A percentile compares a stretch with the other conserved stretches of the same genome.
These are phyloP conservation scores for Phyllosticta paracitricarpa DNA, from an alignment of 2,329 filamentous ascomycete species.

Conservation along the genomic window DNA sequence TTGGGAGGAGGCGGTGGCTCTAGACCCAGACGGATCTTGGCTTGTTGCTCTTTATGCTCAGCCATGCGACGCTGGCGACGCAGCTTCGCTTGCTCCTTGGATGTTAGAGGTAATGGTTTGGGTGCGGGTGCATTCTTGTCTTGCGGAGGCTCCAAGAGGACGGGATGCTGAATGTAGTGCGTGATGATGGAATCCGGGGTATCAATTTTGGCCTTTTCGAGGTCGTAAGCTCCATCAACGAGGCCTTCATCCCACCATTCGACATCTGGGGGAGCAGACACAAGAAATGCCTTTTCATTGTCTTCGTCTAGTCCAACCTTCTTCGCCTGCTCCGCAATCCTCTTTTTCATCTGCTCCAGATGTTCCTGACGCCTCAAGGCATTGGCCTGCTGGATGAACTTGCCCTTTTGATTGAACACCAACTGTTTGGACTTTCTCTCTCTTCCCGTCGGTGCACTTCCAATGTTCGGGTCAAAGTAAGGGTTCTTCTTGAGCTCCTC, in stretches of 20 bases:
- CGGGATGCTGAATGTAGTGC: slow-evolving; percentile 83
- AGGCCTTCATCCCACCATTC: slow-evolving; percentile 98
- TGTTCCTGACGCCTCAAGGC: slow-evolving; percentile 78
- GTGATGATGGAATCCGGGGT: slow-evolving; percentile 81
- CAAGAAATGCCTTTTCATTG: slow-evolving; percentile 78
- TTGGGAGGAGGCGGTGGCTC: slow-evolving; percentile 87
- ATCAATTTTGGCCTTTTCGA: slow-evolving; percentile 59
- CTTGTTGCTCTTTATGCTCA: slow-evolving; percentile 90
- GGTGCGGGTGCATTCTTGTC: slow-evolving; percentile 68
- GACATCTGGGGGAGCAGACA: slow-evolving; percentile 73
- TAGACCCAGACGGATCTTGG: slow-evolving; percentile 85
- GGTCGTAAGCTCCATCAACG: slow-evolving; percentile 65
- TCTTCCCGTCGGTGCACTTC: slow-evolving; percentile 47
- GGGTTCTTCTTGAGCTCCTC: slow-evolving; percentile 61
- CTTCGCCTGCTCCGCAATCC: slow-evolving; percentile 76
- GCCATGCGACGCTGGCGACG: slow-evolving; percentile 84
- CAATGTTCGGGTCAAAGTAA: slow-evolving; percentile 65
- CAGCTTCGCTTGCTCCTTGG: slow-evolving; percentile 83
- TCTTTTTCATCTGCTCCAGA: slow-evolving; percentile 88
- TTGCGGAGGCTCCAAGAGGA: slow-evolving; percentile 82
- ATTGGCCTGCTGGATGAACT: slow-evolving; percentile 92
- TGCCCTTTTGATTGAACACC: slow-evolving; percentile 88
- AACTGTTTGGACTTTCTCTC: slow-evolving; percentile 64
- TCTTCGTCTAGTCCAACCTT: slow-evolving; percentile 94
- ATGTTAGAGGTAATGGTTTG: slow-evolving; percentile 87